Conservation (phyloP, 2,329 filamentous ascomycete species). For the Fusarium duplospermum region DNA sequence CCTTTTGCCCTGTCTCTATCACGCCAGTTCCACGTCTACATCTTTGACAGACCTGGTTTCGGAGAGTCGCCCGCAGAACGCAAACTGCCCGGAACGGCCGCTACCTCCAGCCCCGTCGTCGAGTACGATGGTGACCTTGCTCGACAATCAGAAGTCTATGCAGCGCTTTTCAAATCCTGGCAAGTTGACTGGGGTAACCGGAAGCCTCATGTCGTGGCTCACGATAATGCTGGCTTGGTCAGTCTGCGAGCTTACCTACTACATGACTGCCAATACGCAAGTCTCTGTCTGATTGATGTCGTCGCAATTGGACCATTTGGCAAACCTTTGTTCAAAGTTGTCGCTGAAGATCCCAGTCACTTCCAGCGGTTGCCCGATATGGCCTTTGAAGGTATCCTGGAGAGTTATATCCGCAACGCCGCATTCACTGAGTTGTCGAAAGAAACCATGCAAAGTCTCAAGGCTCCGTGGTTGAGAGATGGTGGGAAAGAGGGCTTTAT, state of each 20-base stretch:
- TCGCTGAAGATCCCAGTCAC: constrained; percentile 49
- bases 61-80: constrained; percentile 50
- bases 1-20: constrained; percentile 51
- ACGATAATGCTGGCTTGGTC: constrained; percentile 58
- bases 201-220: constrained; percentile 55
- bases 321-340: constrained; percentile 56
- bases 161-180: constrained; percentile 53
- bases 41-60: constrained; percentile 60
- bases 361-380: constrained; percentile 50
- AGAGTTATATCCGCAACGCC: constrained; percentile 55
- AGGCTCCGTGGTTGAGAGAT: constrained; percentile 49
- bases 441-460: constrained; percentile 51
- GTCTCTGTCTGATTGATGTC: constrained; percentile 56
- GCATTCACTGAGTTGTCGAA: constrained; percentile 44
- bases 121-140: constrained; percentile 51
- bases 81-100: constrained; percentile 17
- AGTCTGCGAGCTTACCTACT: constrained; percentile 52
- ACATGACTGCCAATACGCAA: constrained; percentile 51
- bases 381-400: constrained; percentile 53
- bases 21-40: constrained; percentile 52
- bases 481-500: constrained; percentile 52
- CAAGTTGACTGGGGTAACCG: constrained; percentile 35
- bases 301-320: constrained; percentile 57
- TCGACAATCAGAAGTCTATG: constrained; percentile 52
- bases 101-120: constrained; percentile 20